Evolutionary conservation across 208 protist species (phyloP).

Genomic region (Wallacemonas sp.): DNA sequence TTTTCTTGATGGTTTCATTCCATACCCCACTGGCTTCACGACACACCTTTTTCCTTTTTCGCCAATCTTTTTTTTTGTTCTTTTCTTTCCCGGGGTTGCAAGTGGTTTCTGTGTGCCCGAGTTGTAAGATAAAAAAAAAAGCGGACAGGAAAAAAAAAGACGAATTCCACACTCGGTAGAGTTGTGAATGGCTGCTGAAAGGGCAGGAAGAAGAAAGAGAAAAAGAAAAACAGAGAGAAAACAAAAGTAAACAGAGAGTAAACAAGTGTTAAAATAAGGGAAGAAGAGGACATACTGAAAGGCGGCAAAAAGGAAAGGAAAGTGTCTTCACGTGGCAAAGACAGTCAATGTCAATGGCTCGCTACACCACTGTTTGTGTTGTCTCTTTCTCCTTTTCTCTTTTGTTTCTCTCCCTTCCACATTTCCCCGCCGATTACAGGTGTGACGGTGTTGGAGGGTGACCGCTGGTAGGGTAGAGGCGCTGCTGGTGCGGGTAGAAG

Average conservation of each 20-base stretch:
- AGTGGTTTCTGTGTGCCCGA: background rate
- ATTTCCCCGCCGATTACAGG: too few species aligned
- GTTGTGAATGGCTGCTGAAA: too few species aligned
- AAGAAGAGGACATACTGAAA: background rate
- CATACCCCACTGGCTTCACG: too few species aligned
- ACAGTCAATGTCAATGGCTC: conserved; percentile 9
- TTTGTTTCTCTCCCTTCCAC: background rate
- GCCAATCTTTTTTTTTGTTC: background rate
- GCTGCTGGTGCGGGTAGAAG: conserved; percentile 47
- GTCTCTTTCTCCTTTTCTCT: conserved; percentile 5
- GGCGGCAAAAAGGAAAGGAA: conserved; percentile 20
- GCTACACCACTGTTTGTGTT: background rate
- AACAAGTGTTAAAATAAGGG: background rate
- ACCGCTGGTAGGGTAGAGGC: conserved; percentile 26
- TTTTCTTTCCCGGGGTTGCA: background rate
- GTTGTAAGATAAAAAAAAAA: background rate
- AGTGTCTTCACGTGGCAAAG: conserved; percentile 14
- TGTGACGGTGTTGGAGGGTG: conserved; percentile 7
- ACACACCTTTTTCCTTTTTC: too few species aligned
- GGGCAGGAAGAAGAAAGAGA: background rate
- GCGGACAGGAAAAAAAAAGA: background rate
- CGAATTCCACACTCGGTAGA: too few species aligned
- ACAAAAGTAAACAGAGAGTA: background rate
- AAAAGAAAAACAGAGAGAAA: background rate
- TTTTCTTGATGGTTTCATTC: too few species aligned